phyloP scores from a whole-genome alignment of 2,329 filamentous ascomycete species.

The Fusarium sp. region DNA sequence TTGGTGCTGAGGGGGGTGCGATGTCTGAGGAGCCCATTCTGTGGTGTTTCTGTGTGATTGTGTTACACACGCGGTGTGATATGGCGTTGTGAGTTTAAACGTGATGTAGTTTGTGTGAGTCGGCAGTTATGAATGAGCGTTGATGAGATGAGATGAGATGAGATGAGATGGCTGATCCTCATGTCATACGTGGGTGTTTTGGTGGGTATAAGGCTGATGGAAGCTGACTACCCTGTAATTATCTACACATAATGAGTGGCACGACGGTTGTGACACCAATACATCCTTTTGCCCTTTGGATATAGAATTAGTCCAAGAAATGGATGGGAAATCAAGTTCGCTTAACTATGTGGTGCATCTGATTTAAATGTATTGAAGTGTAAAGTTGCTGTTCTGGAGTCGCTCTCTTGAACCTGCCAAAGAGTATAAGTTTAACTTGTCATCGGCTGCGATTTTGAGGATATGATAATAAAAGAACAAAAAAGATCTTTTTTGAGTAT shows the following conservation, averaged over 20 bases:
- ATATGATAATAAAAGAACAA: no score
- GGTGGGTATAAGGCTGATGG: background rate
- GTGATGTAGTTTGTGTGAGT: background rate
- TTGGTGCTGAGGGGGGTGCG: conserved; percentile 50
- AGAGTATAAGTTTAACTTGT: no score
- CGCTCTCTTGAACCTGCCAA: no score
- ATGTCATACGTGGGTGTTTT: conserved; percentile 2
- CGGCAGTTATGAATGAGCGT: background rate
- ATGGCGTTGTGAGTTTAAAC: background rate
- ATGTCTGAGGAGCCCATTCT: conserved; percentile 56
- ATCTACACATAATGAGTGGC: rapidly evolving
- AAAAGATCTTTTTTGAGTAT: background rate
- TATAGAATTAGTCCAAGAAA: rapidly evolving
- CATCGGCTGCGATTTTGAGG: no score
- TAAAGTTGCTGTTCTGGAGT: background rate
- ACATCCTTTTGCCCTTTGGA: rapidly evolving
- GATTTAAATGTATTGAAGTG: background rate
- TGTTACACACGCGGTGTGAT: background rate
- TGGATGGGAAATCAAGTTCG: rapidly evolving
- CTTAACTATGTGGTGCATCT: rapidly evolving
- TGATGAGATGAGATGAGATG: background rate
- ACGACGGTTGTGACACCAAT: background rate
- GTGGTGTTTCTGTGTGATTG: background rate
- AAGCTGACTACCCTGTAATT: conserved; percentile 8
- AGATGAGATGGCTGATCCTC: background rate